Evolutionary conservation across 345 rosid species (phyloP).

Genomic region (Barbarea vulgaris): DNA sequence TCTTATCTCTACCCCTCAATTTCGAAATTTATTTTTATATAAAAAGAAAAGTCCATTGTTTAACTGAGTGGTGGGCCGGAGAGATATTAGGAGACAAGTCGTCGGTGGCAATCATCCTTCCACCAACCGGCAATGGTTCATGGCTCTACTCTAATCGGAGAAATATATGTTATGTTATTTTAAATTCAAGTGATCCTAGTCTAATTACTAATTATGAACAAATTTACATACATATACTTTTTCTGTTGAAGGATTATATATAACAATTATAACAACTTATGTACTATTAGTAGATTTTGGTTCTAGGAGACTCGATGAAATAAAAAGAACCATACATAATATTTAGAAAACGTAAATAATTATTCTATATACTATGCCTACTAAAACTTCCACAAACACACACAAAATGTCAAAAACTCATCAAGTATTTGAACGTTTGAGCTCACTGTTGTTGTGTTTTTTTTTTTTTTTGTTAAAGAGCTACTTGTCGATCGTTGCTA

Average conservation of each 20-base stretch:
- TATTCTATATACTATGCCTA: not conserved
- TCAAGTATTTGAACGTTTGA: constrained; percentile 1
- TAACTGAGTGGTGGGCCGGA: constrained; percentile 34
- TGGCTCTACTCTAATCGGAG: constrained; percentile 28
- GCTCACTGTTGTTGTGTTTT: not conserved
- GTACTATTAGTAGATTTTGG: not conserved
- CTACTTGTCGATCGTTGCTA: not conserved
- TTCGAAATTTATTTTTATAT: not conserved
- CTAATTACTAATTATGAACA: not conserved
- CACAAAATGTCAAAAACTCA: not conserved
- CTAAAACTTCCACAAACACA: not conserved
- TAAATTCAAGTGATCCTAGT: not conserved
- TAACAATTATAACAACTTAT: not conserved
- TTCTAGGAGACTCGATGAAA: not conserved
- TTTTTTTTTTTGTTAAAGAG: not conserved
- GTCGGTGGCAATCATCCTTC: constrained; percentile 43
- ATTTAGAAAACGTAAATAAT: not conserved
- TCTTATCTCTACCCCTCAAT: constrained; percentile 33
- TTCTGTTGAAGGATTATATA: not conserved
- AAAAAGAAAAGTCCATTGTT: constrained; percentile 2
- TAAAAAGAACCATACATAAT: not conserved
- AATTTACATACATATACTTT: not conserved
- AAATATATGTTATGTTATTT: constrained; percentile 2
- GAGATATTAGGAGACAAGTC: constrained; percentile 38
- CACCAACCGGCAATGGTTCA: constrained; percentile 48